Conservation (phyloP, 1,139 yeast genomes). For the Tardiomyces digboiensis region DNA sequence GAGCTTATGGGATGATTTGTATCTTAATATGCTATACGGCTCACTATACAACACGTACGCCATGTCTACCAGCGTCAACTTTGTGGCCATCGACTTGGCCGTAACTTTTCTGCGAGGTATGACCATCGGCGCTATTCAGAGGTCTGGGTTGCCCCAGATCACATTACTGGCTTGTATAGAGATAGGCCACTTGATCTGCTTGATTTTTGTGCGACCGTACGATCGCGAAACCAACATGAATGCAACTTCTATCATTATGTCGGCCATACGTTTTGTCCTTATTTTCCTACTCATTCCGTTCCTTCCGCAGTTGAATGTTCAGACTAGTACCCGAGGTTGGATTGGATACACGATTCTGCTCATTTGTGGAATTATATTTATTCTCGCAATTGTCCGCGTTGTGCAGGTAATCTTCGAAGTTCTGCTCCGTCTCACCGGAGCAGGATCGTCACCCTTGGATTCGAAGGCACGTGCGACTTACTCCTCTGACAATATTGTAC, state of each 20-base stretch:
- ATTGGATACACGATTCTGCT: slow-evolving; percentile 24
- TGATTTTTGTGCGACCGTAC: slow-evolving; percentile 21
- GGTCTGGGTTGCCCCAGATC: slow-evolving; percentile 28
- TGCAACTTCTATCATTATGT: slow-evolving; percentile 12
- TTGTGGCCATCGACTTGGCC: slow-evolving; percentile 16
- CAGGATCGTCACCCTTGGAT: neutral
- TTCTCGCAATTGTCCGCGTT: slow-evolving; percentile 16
- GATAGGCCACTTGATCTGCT: slow-evolving; percentile 14
- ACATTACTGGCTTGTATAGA: slow-evolving; percentile 23
- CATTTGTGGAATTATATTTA: slow-evolving; percentile 21
- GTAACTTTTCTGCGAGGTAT: slow-evolving; percentile 22
- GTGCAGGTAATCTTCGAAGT: slow-evolving; percentile 23
- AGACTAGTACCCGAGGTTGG: slow-evolving; percentile 21
- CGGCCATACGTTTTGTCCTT: slow-evolving; percentile 16
- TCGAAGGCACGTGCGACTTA: neutral
- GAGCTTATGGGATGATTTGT: slow-evolving; percentile 12
- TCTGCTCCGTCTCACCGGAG: neutral
- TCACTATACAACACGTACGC: slow-evolving; percentile 20
- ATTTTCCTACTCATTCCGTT: slow-evolving; percentile 24
- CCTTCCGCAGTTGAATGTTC: slow-evolving; percentile 15
- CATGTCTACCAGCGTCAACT: slow-evolving; percentile 12
- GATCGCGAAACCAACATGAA: slow-evolving; percentile 25
- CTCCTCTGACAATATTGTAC: neutral
- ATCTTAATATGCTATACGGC: slow-evolving; percentile 21
- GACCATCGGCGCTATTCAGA: slow-evolving; percentile 26